phyloP scores from a whole-genome alignment of 805 yeast genomes.

The Lipomyces orientalis region DNA sequence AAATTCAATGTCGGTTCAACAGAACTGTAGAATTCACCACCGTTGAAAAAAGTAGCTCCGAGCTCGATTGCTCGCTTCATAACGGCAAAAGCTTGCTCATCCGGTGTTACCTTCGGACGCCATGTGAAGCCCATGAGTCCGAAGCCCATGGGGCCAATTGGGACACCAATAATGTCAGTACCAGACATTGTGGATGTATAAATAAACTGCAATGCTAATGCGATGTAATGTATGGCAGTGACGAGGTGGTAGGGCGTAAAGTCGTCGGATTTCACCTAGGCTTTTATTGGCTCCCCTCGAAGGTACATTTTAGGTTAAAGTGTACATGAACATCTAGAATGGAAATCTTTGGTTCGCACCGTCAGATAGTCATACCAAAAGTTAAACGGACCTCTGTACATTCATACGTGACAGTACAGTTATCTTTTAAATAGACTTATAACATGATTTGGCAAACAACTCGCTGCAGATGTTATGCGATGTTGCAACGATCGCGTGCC shows the following conservation, averaged over 20 bases:
- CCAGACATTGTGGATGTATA: neutral
- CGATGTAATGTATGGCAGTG: neutral
- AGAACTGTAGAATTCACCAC: conserved; percentile 65
- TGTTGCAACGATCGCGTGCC: neutral
- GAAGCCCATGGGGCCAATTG: conserved; percentile 54
- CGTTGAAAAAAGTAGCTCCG: conserved; percentile 60
- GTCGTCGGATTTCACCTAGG: too few species aligned
- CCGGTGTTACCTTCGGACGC: conserved; percentile 51
- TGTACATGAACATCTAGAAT: neutral
- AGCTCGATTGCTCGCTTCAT: conserved; percentile 56
- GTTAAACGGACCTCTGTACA: neutral
- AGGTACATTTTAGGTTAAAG: neutral
- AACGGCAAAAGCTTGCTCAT: conserved; percentile 56
- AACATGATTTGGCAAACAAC: neutral
- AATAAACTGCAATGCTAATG: neutral
- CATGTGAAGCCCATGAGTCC: conserved; percentile 86
- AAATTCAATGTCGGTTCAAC: conserved; percentile 54
- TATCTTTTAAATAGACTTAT: too few species aligned
- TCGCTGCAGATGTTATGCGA: neutral
- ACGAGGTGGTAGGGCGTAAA: neutral
- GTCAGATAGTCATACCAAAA: neutral
- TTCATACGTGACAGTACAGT: neutral
- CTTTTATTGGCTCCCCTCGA: neutral
- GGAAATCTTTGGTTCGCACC: neutral
- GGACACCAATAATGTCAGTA: conserved; percentile 19